A percentile compares a stretch with the other conserved stretches of the same genome.
These are phyloP conservation scores for Ustilago esculenta DNA, from an alignment of 1,284 basidiomycete species.

Conservation along the genomic window DNA sequence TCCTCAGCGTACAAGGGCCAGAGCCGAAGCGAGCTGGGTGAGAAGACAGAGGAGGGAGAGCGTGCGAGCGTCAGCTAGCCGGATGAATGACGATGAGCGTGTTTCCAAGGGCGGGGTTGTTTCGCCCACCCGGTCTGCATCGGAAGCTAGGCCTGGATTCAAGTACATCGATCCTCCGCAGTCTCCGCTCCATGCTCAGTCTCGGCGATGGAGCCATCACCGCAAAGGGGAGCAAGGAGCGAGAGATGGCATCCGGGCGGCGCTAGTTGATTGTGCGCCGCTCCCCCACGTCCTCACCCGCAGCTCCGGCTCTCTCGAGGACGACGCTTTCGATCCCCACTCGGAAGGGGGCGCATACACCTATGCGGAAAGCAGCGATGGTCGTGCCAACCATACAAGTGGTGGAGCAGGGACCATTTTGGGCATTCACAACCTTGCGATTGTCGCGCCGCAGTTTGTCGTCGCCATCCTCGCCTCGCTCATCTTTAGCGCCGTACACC, in stretches of 20 bases:
- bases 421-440: constrained; percentile 90
- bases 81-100: neutral
- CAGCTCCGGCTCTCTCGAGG: neutral
- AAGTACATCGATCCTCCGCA: constrained; percentile 25
- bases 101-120: neutral
- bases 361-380: neutral
- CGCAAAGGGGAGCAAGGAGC: constrained; percentile 14
- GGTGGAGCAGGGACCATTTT: constrained; percentile 85
- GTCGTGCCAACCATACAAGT: neutral
- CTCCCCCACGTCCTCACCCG: constrained; percentile 11
- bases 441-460: constrained; percentile 50
- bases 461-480: constrained; percentile 86
- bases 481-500: constrained; percentile 75
- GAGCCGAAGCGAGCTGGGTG: constrained; percentile 7
- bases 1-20: constrained; percentile 15
- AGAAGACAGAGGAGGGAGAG: constrained; percentile 13
- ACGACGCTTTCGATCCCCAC: neutral
- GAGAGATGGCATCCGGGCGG: constrained; percentile 32
- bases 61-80: neutral
- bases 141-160: constrained; percentile 1
- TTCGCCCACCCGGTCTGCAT: neutral
- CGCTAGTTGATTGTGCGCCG: constrained; percentile 37
- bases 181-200: neutral
- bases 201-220: too few relatives aligned
- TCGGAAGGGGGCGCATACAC: too few relatives aligned